Percentiles rank a stretch among this genome's conserved stretches.
These are phyloP conservation scores for Chytriomyces hyalinus DNA, from an alignment of 192 early-diverging fungal species.

Conservation along the genomic window DNA sequence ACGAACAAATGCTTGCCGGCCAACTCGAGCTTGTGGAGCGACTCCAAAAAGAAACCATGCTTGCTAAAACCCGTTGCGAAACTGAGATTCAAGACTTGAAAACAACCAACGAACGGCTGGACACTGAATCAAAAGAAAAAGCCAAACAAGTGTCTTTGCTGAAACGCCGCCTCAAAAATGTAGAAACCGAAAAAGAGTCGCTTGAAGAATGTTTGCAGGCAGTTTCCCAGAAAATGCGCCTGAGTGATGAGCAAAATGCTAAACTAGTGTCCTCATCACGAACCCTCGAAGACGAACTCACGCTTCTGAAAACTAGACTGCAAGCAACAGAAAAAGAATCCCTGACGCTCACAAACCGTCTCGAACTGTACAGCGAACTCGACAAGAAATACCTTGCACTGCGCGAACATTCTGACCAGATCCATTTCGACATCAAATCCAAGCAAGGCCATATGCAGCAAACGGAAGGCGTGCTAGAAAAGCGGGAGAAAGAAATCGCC, in stretches of 20 bases:
- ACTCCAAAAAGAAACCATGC: slow-evolving; percentile 41
- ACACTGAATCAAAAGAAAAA: slow-evolving; percentile 40
- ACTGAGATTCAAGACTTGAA: slow-evolving; percentile 37
- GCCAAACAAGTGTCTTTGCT: slow-evolving; percentile 14
- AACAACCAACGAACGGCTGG: slow-evolving; percentile 13
- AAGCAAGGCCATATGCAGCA: slow-evolving; percentile 19
- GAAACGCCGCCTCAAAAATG: slow-evolving; percentile 38
- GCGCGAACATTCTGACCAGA: slow-evolving; percentile 32
- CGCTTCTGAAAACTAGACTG: slow-evolving; percentile 19
- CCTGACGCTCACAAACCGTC: slow-evolving; percentile 26
- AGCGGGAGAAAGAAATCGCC: slow-evolving; percentile 24
- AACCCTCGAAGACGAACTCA: slow-evolving; percentile 29
- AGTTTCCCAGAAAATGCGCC: background rate
- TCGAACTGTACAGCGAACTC: slow-evolving; percentile 38
- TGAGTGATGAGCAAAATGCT: slow-evolving; percentile 1
- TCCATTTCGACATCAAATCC: slow-evolving; percentile 33
- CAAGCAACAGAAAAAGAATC: slow-evolving; percentile 37
- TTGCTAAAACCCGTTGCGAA: slow-evolving; percentile 30
- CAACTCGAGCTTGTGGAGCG: slow-evolving; percentile 40
- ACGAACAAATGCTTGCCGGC: slow-evolving; percentile 29
- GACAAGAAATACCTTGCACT: slow-evolving; percentile 42
- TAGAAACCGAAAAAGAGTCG: slow-evolving; percentile 39
- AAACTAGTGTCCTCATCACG: slow-evolving; percentile 4
- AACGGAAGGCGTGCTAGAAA: slow-evolving; percentile 5
- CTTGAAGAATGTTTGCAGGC: slow-evolving; percentile 5